phyloP scores from a whole-genome alignment of 2,329 filamentous ascomycete genomes.

The Sarocladium oryzae region DNA sequence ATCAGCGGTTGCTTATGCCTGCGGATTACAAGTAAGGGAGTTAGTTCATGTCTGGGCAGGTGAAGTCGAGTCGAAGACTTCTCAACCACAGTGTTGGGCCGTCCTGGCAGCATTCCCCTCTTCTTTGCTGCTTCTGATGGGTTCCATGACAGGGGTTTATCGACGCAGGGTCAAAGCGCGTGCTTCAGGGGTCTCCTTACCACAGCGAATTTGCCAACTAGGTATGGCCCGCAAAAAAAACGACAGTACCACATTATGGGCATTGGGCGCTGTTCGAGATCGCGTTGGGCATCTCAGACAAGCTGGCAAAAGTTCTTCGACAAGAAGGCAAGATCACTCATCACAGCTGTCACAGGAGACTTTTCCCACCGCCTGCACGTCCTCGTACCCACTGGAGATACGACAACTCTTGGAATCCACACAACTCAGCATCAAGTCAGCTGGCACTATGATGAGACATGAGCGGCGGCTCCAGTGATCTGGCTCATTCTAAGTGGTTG shows the following conservation, averaged over 20 bases:
- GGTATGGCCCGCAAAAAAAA: not conserved
- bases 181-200: not conserved
- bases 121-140: slow-evolving; percentile 4
- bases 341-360: no score
- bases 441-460: not conserved
- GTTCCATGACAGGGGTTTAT: slow-evolving; percentile 5
- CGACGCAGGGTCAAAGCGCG: not conserved
- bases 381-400: no score
- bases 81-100: not conserved
- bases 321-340: no score
- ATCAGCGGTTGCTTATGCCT: no score
- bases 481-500: not conserved
- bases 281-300: not conserved
- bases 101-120: not conserved
- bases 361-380: no score
- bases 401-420: no score
- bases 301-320: not conserved
- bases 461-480: not conserved
- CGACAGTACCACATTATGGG: not conserved
- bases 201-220: not conserved
- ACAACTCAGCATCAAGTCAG: not conserved
- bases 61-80: no score
- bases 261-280: not conserved
- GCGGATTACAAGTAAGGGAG: no score
- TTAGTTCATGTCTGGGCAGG: no score